A percentile compares a stretch with the other conserved stretches of the same genome.
phyloP scores from a whole-genome alignment of 2,329 filamentous ascomycete genomes.

The Sporothrix globosa region DNA sequence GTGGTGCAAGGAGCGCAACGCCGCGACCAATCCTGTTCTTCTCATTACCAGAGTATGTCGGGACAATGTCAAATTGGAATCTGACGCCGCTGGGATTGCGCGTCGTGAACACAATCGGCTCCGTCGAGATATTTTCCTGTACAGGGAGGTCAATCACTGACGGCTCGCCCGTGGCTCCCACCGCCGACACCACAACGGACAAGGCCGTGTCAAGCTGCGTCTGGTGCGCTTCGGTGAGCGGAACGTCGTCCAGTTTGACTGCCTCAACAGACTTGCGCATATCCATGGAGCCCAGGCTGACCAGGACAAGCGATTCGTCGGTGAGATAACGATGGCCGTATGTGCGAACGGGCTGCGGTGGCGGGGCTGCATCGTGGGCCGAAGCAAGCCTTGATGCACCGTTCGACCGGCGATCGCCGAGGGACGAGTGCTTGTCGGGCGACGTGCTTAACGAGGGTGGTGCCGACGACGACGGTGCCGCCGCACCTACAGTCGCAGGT shows the following conservation, averaged over 20 bases:
- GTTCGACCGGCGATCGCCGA: constrained; percentile 62
- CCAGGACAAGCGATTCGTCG: constrained; percentile 83
- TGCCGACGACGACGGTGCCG: constrained; percentile 34
- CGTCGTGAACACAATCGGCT: constrained; percentile 88
- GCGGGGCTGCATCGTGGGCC: constrained; percentile 41
- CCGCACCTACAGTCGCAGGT: constrained; percentile 15
- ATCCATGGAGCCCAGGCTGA: constrained; percentile 94
- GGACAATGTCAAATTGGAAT: constrained; percentile 90
- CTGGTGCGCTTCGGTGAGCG: constrained; percentile 82
- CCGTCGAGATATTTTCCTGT: constrained; percentile 89
- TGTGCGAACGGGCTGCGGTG: constrained; percentile 77
- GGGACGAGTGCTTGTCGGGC: constrained; percentile 59
- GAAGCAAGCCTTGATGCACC: constrained; percentile 50
- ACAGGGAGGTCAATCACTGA: constrained; percentile 90
- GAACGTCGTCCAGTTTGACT: constrained; percentile 85
- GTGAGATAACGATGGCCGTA: constrained; percentile 96
- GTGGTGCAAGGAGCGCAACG: constrained; percentile 82
- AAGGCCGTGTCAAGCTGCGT: constrained; percentile 94
- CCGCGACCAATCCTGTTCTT: constrained; percentile 88
- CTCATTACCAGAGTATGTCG: constrained; percentile 88
- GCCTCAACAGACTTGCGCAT: constrained; percentile 78
- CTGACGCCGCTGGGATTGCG: constrained; percentile 79
- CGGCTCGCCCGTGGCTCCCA: constrained; percentile 81
- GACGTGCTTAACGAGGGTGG: constrained; percentile 49
- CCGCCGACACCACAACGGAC: constrained; percentile 86